Conservation (phyloP, 2,329 filamentous ascomycete genomes). For the Xylariales sp. region DNA sequence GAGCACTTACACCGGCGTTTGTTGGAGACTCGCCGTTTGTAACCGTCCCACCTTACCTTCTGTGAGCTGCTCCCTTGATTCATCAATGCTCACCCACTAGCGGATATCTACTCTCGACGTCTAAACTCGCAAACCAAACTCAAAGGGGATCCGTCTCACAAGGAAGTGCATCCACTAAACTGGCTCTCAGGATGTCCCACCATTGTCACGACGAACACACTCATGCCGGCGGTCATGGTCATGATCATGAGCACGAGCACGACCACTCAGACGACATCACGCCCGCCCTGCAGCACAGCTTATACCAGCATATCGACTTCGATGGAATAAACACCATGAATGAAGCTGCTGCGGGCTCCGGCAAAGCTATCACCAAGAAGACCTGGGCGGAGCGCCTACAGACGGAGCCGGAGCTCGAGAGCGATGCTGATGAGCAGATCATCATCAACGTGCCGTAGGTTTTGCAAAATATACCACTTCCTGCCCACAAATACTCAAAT, state of each 20-base stretch:
- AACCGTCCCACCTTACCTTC: slow-evolving; percentile 1
- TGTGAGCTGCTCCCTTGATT: too few species aligned
- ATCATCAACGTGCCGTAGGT: slow-evolving; percentile 85
- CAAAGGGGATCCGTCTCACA: too few species aligned
- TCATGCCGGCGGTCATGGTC: slow-evolving; percentile 33
- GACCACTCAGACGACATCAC: slow-evolving; percentile 91
- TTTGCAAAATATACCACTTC: neutral
- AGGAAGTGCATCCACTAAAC: too few species aligned
- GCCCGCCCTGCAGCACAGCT: slow-evolving; percentile 81
- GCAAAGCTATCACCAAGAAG: slow-evolving; percentile 77
- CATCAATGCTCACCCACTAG: neutral
- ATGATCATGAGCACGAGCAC: slow-evolving; percentile 59
- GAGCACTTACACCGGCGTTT: neutral
- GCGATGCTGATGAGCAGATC: slow-evolving; percentile 89
- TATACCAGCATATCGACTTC: slow-evolving; percentile 92
- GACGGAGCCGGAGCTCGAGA: slow-evolving; percentile 69
- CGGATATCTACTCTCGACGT: neutral
- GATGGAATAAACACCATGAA: slow-evolving; percentile 81
- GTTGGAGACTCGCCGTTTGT: slow-evolving; percentile 1
- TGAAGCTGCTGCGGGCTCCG: slow-evolving; percentile 64
- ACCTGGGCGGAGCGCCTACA: slow-evolving; percentile 80
- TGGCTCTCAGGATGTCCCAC: slow-evolving; percentile 29
- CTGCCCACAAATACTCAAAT: neutral
- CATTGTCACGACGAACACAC: slow-evolving; percentile 50
- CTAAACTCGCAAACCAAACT: neutral